These are phyloP conservation scores for Boletus rubropictus DNA, from an alignment of 768 basidiomycete genomes.

Conservation along the genomic window DNA sequence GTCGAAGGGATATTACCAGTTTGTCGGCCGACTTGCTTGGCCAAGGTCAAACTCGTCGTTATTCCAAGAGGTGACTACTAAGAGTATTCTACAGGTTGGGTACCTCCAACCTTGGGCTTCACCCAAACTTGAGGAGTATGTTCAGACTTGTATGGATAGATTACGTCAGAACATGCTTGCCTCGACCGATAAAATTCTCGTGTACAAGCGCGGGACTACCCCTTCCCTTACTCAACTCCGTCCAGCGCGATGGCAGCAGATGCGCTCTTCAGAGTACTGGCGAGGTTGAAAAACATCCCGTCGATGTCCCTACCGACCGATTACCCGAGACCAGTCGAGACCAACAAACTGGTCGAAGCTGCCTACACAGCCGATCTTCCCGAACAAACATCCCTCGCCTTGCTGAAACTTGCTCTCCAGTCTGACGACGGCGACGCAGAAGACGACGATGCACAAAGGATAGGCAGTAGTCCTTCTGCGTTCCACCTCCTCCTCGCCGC, in stretches of 20 bases:
- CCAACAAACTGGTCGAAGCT: conserved; percentile 79
- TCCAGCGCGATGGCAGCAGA: conserved; percentile 24
- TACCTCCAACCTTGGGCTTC: too few relatives aligned
- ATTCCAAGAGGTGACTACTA: too few relatives aligned
- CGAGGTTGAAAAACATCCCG: conserved; percentile 74
- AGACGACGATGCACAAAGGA: conserved; percentile 42
- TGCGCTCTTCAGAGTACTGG: conserved; percentile 48
- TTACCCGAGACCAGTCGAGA: conserved; percentile 77
- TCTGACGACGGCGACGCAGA: conserved; percentile 48
- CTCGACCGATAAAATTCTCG: conserved; percentile 5
- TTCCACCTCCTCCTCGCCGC: conserved; percentile 92
- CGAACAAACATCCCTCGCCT: conserved; percentile 65
- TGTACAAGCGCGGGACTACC: background rate
- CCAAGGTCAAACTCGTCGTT: too few relatives aligned
- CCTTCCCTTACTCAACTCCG: background rate
- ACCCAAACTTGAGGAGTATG: too few relatives aligned
- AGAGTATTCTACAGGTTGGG: too few relatives aligned
- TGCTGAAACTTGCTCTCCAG: conserved; percentile 78
- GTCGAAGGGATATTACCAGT: too few relatives aligned
- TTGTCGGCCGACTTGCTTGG: too few relatives aligned
- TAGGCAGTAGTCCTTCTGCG: conserved; percentile 56
- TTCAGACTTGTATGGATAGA: too few relatives aligned
- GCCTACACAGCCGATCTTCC: conserved; percentile 68
- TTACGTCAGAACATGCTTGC: too few relatives aligned
- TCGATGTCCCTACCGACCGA: conserved; percentile 92